Evolutionary conservation across 129 eudicot species (phyloP), one percentile per base, ranked within the genome.

Genomic region (Glebionis coronaria): DNA sequence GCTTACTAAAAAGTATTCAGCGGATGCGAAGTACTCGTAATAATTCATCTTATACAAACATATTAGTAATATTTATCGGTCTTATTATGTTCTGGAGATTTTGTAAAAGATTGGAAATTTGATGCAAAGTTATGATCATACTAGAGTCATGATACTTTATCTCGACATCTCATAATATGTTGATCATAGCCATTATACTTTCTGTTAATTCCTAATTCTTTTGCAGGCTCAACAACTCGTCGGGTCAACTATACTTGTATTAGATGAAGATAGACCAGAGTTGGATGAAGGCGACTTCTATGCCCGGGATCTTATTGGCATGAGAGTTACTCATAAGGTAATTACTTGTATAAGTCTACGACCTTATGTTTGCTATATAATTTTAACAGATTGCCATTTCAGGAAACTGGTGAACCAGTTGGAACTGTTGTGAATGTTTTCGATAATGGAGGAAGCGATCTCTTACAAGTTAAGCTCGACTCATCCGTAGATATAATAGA

Each of bases 221-320:
- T 44, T 5, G 18, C 70, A 93, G 99, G 99, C 97, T 70, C 81
- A 80, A 73, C 90, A 86, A 79, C 96, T 93, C 46, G 88, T 93
- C 7, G 99, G 99, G 66, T 82, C 99, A 57, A 75, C 95, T 56
- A 67, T 93, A 72, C 83, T 93, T 72, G 91, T 84, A 38, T 74
- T 56, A n/a, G 85, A 88, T 70, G 87, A 80, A 68, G 86, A 89
- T 71, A 88, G 85, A 80, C 99, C 99, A 50, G 85, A 71, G 62
- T 69, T 93, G 77, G 97, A 93, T 75, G 99, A 93, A 69, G 99
- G 85, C 40, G 97, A 93, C 73, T 93, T 88, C 77, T 93, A 93
- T 58, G 79, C 95, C 52, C 87, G 79, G 79, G 99, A 93, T 81
- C 99, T 93, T 71, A 76, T 89, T 78, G 99, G 97, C 79, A 84